Conservation (phyloP, 371 early-diverging fungal genomes). For the Lichtheimia hyalospora region DNA sequence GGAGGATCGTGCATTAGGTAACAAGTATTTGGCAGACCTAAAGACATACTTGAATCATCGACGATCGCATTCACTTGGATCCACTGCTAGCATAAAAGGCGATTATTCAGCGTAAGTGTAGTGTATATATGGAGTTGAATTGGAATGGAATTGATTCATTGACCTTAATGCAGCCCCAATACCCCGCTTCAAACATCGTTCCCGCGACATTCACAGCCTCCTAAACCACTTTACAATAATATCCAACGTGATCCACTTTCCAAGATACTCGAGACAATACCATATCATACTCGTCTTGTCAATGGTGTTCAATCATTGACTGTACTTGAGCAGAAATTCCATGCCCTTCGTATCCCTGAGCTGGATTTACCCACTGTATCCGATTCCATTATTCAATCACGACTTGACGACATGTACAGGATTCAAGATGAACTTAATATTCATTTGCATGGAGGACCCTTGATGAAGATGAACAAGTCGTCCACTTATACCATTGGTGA, state of each 20-base stretch:
- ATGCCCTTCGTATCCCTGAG: slow-evolving; percentile 64
- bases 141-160: slow-evolving; percentile 4
- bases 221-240: slow-evolving; percentile 29
- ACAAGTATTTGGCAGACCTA: slow-evolving; percentile 49
- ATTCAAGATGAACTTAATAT: slow-evolving; percentile 30
- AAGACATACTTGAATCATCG: slow-evolving; percentile 51
- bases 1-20: slow-evolving; percentile 50
- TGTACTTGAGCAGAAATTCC: slow-evolving; percentile 57
- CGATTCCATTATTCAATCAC: slow-evolving; percentile 59
- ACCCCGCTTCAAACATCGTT: slow-evolving; percentile 41
- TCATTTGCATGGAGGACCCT: slow-evolving; percentile 23
- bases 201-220: slow-evolving; percentile 25
- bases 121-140: neutral
- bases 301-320: slow-evolving; percentile 63
- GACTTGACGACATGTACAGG: slow-evolving; percentile 56
- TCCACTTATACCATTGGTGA: slow-evolving; percentile 31
- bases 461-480: slow-evolving; percentile 33
- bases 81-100: slow-evolving; percentile 31
- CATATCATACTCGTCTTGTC: slow-evolving; percentile 50
- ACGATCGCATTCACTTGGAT: slow-evolving; percentile 42
- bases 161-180: slow-evolving; percentile 29
- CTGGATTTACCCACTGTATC: slow-evolving; percentile 64
- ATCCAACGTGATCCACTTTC: slow-evolving; percentile 36
- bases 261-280: slow-evolving; percentile 39
- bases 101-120: slow-evolving; percentile 42